Base-by-base conservation (phyloP, 106 monocot species). In the Dioscorea alata region DNA sequence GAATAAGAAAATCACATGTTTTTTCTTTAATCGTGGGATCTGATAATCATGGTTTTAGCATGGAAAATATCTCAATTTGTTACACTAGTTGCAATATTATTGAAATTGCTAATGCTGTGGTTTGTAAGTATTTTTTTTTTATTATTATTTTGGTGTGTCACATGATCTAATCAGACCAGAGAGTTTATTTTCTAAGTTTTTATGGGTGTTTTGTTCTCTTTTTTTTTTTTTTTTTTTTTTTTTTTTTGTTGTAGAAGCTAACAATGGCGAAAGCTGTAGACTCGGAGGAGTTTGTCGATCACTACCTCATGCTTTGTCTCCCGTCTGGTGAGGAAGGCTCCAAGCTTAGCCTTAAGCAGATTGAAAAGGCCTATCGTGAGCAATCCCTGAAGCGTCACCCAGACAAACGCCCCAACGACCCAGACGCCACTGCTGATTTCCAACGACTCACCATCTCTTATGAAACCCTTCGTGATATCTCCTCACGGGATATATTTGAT, bases 371-470 rank as follows among this genome's bases (percentile, higher is more conserved):
- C 18, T 97, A 97, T 84, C 65, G 81, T 62, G 33, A 70, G 24
- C 89, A 97, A 33, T 92, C 92, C 17, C 80, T 89, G 5, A 54
- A 76, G 69, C 89, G 89, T 65, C 97, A 97, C 64, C 97, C 97
- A 8, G 97, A 97, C 82, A 97, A 97, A 86, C 97, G 97, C 59
- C 92, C 80, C 21, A 78, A 92, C 70, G 97, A 92, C 60, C 89
- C 89, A 69, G 76, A 76, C 73, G 97, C 97, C 77, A 92, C 97
- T 51, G 92, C 92, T 62, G 89, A 82, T 58, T 97, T 97, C 85
- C 97, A 92, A 73, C 78, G 60, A 20, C 97, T 97, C 64, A 78
- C 71, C 32, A 74, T 82, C 70, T 92, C 92, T 67, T 97, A 81
- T 64, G 89, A 97, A 35, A 8, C 87, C 70, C 85, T 97, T 75